phyloP scores from a whole-genome alignment of 257 asterid genomes.

The Lithospermum erythrorhizon region DNA sequence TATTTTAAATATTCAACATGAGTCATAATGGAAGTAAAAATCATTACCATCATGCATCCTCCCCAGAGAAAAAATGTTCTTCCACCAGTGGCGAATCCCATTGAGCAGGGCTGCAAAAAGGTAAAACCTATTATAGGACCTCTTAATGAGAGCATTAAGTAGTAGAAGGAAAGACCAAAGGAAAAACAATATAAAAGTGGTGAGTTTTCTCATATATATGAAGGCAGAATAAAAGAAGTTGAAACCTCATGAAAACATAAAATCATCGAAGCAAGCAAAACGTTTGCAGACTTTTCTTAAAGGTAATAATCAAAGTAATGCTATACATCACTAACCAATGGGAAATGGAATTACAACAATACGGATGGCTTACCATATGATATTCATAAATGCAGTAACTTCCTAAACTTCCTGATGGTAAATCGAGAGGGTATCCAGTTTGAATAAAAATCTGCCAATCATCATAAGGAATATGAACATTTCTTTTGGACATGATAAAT shows the following conservation, averaged over 20 bases:
- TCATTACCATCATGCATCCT: constrained; percentile 97
- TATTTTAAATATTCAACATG: background rate
- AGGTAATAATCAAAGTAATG: background rate
- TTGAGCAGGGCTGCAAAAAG: constrained; percentile 79
- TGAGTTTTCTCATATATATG: background rate
- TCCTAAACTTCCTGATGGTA: constrained; percentile 98
- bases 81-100: constrained; percentile 99
- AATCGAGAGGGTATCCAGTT: constrained; percentile 98
- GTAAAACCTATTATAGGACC: constrained; percentile 1
- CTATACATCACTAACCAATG: background rate
- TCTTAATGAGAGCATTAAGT: background rate
- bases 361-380: constrained; percentile 70
- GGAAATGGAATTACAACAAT: background rate
- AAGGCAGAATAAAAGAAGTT: background rate
- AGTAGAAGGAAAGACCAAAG: background rate
- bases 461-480: constrained; percentile 9
- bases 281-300: background rate
- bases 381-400: constrained; percentile 98
- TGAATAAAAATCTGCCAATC: constrained; percentile 86
- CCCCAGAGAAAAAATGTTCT: constrained; percentile 98
- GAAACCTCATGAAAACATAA: background rate
- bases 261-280: background rate
- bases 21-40: constrained; percentile 9
- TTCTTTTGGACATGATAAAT: background rate
- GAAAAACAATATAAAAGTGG: background rate